Conservation (phyloP, 1,284 basidiomycete genomes). For the Heterobasidion irregulare region DNA sequence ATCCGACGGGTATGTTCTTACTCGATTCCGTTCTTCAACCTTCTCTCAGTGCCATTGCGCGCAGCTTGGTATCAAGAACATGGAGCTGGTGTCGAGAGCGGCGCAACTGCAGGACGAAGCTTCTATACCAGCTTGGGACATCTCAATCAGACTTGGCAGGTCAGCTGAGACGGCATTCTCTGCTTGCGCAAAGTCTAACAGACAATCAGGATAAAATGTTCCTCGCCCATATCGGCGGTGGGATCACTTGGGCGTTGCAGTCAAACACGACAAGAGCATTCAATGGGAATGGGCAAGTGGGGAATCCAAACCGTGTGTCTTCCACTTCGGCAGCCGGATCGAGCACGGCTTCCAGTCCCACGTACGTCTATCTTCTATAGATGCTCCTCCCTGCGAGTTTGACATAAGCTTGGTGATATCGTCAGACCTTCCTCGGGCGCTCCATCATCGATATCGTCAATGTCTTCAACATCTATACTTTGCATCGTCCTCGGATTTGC, state of each 20-base stretch:
- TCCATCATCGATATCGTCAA: too few species aligned
- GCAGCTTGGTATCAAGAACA: conserved; percentile 76
- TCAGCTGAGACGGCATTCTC: conserved; percentile 16
- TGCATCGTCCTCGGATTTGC: too few species aligned
- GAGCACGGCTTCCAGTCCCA: too few species aligned
- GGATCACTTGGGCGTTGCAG: conserved; percentile 63
- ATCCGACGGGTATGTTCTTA: conserved; percentile 42
- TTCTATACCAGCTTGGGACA: conserved; percentile 81
- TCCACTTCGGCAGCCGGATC: not conserved
- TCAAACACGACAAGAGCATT: conserved; percentile 51
- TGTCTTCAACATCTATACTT: too few species aligned
- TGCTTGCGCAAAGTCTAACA: not conserved
- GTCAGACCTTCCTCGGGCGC: too few species aligned
- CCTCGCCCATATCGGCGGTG: conserved; percentile 64
- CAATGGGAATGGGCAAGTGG: conserved; percentile 37
- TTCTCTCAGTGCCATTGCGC: not conserved
- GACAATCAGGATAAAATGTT: conserved; percentile 46
- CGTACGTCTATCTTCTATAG: too few species aligned
- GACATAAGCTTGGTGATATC: too few species aligned
- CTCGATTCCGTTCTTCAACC: not conserved
- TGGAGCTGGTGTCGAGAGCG: conserved; percentile 44
- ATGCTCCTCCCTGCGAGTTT: too few species aligned
- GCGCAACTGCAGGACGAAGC: conserved; percentile 55
- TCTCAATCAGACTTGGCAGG: conserved; percentile 61
- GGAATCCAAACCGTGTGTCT: conserved; percentile 18